Percentiles rank a stretch among this genome's conserved stretches.
phyloP scores from a whole-genome alignment of 148 eudicot species.

The Rhododendron vialii region DNA sequence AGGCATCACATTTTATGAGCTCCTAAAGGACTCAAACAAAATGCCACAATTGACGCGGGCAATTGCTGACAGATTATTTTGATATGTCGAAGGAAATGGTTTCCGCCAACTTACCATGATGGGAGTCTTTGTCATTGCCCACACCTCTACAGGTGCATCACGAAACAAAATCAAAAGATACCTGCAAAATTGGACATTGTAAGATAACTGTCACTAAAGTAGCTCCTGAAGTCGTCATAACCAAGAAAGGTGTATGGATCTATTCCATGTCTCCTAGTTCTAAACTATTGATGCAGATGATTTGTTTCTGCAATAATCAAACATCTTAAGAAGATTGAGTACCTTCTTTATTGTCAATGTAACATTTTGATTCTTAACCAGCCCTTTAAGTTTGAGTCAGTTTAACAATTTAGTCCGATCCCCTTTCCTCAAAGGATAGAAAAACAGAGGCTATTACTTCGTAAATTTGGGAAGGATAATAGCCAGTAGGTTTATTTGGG shows the following conservation, averaged over 20 bases:
- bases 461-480: neutral
- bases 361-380: neutral
- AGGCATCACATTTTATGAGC: neutral
- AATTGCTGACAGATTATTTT: neutral
- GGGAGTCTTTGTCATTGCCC: constrained; percentile 99
- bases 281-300: neutral
- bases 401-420: neutral
- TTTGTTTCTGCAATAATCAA: neutral
- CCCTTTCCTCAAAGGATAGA: neutral
- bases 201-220: constrained; percentile 11
- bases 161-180: constrained; percentile 90
- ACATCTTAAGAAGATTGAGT: neutral
- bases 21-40: neutral
- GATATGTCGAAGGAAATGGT: neutral
- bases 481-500: neutral
- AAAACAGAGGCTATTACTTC: neutral
- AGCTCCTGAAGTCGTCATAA: neutral
- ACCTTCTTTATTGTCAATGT: neutral
- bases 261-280: neutral
- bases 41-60: neutral
- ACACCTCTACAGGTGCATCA: constrained; percentile 99
- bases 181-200: constrained; percentile 37
- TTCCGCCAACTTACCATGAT: constrained; percentile 65
- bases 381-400: neutral
- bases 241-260: neutral